These are phyloP conservation scores for Daldinia decipiens DNA, from an alignment of 495 filamentous ascomycete genomes.

Conservation along the genomic window DNA sequence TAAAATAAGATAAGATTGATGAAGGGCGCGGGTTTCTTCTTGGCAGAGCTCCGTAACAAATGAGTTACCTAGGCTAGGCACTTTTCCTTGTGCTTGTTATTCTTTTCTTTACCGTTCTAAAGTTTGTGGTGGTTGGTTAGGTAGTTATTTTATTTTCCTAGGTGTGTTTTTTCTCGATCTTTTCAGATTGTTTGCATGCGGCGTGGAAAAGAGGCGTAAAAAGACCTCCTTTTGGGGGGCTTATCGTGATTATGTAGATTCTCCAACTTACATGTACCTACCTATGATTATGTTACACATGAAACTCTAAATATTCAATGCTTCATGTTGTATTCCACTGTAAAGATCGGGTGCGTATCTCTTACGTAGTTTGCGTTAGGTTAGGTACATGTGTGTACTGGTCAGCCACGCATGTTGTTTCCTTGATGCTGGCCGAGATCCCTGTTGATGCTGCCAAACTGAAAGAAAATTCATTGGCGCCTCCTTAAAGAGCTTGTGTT, in stretches of 20 bases:
- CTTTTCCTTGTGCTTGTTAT: neutral
- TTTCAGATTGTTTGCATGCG: neutral
- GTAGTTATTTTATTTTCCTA: neutral
- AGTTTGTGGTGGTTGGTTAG: neutral
- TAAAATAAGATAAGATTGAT: constrained; percentile 36
- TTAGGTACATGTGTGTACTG: neutral
- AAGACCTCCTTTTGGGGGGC: constrained; percentile 6
- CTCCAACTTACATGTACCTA: neutral
- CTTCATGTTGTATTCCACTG: too few species aligned
- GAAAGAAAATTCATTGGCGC: constrained; percentile 22
- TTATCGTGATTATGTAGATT: neutral
- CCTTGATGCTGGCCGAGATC: constrained; percentile 21
- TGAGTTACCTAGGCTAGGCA: too few species aligned
- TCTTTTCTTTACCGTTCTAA: neutral
- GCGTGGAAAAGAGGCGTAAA: constrained; percentile 15
- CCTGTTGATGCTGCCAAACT: constrained; percentile 18
- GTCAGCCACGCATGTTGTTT: constrained; percentile 27
- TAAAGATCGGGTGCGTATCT: neutral
- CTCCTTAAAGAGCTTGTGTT: constrained; percentile 10
- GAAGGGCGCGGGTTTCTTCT: neutral
- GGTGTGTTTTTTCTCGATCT: neutral
- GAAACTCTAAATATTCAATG: neutral
- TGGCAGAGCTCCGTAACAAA: constrained; percentile 4
- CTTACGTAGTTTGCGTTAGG: too few species aligned
- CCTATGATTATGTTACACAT: neutral